Conservation (phyloP, 352 stramenopile species). For the Pythium phragmiticola region DNA sequence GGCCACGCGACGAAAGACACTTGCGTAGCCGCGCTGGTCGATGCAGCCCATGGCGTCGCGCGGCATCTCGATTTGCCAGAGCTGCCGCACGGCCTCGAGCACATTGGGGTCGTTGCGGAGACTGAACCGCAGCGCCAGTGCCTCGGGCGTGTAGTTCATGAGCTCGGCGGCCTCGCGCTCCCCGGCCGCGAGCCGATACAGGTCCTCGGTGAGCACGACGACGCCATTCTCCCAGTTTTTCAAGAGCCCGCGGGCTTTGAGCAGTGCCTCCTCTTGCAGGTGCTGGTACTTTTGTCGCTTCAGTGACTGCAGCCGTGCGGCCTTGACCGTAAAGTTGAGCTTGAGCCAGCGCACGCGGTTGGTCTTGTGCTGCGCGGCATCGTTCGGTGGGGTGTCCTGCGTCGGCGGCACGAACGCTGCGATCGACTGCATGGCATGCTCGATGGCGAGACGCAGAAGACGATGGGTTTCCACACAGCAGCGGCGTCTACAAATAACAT, state of each 20-base stretch:
- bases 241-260: constrained; percentile 56
- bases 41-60: constrained; percentile 63
- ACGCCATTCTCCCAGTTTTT: constrained; percentile 66
- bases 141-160: constrained; percentile 69
- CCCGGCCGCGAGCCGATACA: constrained; percentile 47
- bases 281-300: constrained; percentile 78
- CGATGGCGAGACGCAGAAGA: too few species aligned
- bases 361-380: constrained; percentile 10
- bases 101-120: constrained; percentile 54
- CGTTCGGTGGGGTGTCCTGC: background rate
- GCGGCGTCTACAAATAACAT: background rate
- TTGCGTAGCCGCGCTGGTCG: constrained; percentile 45
- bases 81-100: constrained; percentile 44
- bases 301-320: constrained; percentile 52
- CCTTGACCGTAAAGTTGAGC: constrained; percentile 74
- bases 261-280: constrained; percentile 62
- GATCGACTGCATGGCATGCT: constrained; percentile 21
- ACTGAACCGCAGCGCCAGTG: constrained; percentile 60
- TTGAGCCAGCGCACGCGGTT: constrained; percentile 61
- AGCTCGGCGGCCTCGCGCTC: constrained; percentile 53
- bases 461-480: too few species aligned
- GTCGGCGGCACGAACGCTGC: constrained; percentile 10
- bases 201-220: constrained; percentile 57
- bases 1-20: constrained; percentile 58
- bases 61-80: constrained; percentile 60